Base-by-base conservation (phyloP, 345 rosid genomes). In the Eucalyptus virginea region DNA sequence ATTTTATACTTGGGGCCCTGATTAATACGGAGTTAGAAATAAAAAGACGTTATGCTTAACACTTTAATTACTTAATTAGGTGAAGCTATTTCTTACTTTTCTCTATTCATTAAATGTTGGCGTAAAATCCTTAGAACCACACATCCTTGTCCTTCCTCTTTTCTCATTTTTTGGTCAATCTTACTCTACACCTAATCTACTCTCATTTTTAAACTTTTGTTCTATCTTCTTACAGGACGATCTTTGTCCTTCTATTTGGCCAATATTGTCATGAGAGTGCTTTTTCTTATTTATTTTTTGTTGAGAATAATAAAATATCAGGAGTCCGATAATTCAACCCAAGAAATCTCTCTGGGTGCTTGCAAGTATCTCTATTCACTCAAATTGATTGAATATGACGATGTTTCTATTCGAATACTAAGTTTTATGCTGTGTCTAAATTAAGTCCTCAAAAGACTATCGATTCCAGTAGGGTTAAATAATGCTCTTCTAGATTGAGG, bases 141-240 rank as follows among this genome's bases (percentile, higher is more conserved):
- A 10, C 28, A 19, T 37, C 81, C 2, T 37, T 37, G 8, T 19
- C 28, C 9, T 72, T 72, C 81, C 1, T 52, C 56, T 18, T 52
- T 18, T 19, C 21, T 51, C 2, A 0, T 52, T 18, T 52, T 51
- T 18, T 7, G 24, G 0, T 18, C 2, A 52, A 52, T 6, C 56
- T 3, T 19, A 52, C 9, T 18, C 0, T 52, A 52, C 9, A 52
- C 24, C 2, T 18, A 18, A 52, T 19, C 4, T 52, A 7, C 56
- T 52, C 10, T 52, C 2, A 0, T 7, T 52, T 52, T 52, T 19
- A 19, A 0, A 52, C 9, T 52, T 52, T 52, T 52, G 1, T 52
- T 0, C 0, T 19, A 52, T 0, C 9, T 18, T 0, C 2, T 52
- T 52, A 52, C 2, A 3, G 4, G 8, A 50, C 0, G 1, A 19